A percentile compares a stretch with the other conserved stretches of the same genome.
These are phyloP conservation scores for sorghum (Sorghum bicolor) DNA, from an alignment of 176 grass and related monocot genomes.

Conservation along the genomic window DNA sequence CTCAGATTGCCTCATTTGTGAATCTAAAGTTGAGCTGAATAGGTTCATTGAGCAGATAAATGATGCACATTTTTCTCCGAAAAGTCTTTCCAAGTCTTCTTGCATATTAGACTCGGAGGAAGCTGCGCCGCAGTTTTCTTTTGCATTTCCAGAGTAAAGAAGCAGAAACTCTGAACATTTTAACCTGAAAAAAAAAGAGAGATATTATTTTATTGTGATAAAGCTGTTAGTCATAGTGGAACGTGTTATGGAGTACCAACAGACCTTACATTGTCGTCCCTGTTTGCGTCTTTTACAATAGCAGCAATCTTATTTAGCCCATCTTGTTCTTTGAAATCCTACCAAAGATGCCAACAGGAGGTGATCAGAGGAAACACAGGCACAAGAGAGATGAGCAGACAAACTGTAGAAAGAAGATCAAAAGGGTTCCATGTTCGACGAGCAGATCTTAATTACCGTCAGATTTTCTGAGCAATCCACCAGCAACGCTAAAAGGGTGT, in stretches of 20 bases:
- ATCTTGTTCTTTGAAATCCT: conserved; percentile 57
- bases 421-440: neutral
- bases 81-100: neutral
- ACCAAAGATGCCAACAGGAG: neutral
- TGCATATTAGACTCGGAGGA: conserved; percentile 23
- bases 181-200: conserved; percentile 24
- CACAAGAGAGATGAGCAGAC: neutral
- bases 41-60: conserved; percentile 38
- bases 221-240: neutral
- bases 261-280: conserved; percentile 43
- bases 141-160: conserved; percentile 37
- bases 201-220: neutral
- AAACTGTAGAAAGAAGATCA: neutral
- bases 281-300: conserved; percentile 29
- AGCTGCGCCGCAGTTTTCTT: conserved; percentile 12
- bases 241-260: neutral
- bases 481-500: conserved; percentile 50
- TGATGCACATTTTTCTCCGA: conserved; percentile 45
- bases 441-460: conserved; percentile 25
- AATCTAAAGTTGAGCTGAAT: conserved; percentile 31
- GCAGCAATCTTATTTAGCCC: conserved; percentile 45
- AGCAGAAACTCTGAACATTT: conserved; percentile 61
- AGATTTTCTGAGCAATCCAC: conserved; percentile 42
- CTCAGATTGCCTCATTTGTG: conserved; percentile 33
- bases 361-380: neutral